phyloP scores from a whole-genome alignment of 108 stramenopile genomes.

The Skeletonema menzelii region DNA sequence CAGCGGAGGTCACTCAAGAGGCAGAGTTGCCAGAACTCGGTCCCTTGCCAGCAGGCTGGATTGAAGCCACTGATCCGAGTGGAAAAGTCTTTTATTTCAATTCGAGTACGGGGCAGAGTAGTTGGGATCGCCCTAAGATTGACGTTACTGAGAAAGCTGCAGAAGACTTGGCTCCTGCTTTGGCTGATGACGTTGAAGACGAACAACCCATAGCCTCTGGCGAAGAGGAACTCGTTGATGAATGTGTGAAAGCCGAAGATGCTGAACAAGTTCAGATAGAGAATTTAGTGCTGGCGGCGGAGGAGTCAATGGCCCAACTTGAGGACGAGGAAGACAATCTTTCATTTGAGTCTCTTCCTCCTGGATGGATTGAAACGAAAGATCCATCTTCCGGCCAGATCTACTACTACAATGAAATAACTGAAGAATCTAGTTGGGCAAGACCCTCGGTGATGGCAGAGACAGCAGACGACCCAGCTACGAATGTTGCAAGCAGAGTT shows the following conservation, averaged over 20 bases:
- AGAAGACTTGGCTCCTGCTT: not conserved
- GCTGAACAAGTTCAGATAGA: not conserved
- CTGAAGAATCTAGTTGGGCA: constrained; percentile 38
- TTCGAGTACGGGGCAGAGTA: constrained; percentile 23
- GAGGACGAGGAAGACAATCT: constrained; percentile 2
- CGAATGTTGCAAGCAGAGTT: not conserved
- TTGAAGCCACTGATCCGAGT: constrained; percentile 46
- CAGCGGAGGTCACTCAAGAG: not conserved
- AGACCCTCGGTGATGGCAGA: not conserved
- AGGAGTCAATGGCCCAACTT: not conserved
- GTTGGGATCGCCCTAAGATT: constrained; percentile 53
- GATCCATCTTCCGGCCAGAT: constrained; percentile 48
- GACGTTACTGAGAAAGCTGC: not conserved
- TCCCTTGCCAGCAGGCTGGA: constrained; percentile 62
- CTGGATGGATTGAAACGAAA: constrained; percentile 44
- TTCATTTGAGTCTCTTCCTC: constrained; percentile 25
- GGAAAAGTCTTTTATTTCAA: constrained; percentile 57
- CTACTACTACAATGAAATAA: constrained; percentile 59
- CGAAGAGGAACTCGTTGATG: not conserved
- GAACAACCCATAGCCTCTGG: not conserved
- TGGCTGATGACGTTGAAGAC: not conserved
- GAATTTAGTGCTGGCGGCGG: not conserved
- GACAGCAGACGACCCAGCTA: not conserved
- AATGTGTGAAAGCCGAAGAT: not conserved
- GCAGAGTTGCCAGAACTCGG: not conserved